phyloP scores from a whole-genome alignment of 2,329 filamentous ascomycete genomes.

The Rhynchosporium graminicola region DNA sequence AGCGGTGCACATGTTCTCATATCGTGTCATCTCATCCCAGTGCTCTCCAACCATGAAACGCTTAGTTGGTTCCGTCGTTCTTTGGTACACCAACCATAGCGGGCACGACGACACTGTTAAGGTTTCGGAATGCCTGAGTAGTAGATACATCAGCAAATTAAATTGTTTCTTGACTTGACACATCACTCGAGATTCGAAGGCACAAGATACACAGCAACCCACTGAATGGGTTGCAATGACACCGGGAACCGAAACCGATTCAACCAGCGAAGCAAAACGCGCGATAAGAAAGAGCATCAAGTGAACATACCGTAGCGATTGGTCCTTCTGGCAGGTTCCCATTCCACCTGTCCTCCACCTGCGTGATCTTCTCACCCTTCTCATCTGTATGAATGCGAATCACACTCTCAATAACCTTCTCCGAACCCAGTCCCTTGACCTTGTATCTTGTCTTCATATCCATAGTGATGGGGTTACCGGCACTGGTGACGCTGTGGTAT shows the following conservation, averaged over 20 bases:
- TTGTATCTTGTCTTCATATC: slow-evolving; percentile 55
- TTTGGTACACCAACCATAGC: slow-evolving; percentile 54
- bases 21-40: slow-evolving; percentile 21
- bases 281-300: background rate
- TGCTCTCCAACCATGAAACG: slow-evolving; percentile 45
- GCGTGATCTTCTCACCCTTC: slow-evolving; percentile 47
- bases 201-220: too few relatives aligned
- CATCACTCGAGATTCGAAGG: too few relatives aligned
- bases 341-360: slow-evolving; percentile 57
- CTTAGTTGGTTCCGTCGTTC: slow-evolving; percentile 40
- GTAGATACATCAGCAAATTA: background rate
- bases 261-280: background rate
- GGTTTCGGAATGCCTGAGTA: slow-evolving; percentile 50
- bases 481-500: slow-evolving; percentile 52
- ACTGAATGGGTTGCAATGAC: too few relatives aligned
- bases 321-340: slow-evolving; percentile 52
- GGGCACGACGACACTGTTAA: slow-evolving; percentile 54
- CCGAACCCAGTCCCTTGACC: slow-evolving; percentile 46
- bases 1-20: too few relatives aligned
- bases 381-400: slow-evolving; percentile 49
- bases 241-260: too few relatives aligned
- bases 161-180: background rate
- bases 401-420: slow-evolving; percentile 40
- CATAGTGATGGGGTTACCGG: slow-evolving; percentile 61
- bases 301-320: slow-evolving; percentile 39